These are phyloP conservation scores for Kernera saxatilis DNA, from an alignment of 345 rosid genomes.

Conservation along the genomic window DNA sequence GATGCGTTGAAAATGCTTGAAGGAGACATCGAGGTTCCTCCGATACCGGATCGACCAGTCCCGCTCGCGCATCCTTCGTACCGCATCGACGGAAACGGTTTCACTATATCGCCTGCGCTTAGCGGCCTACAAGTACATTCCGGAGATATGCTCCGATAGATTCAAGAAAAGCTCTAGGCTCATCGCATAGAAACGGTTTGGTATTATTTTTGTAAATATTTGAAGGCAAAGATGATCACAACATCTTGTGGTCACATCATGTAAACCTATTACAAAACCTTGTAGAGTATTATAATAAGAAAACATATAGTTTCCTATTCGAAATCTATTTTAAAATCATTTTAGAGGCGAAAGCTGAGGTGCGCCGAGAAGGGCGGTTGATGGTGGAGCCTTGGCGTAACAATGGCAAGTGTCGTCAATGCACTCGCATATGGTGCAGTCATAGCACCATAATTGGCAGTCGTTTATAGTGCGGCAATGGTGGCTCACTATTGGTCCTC, in stretches of 20 bases:
- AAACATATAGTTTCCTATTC: not conserved
- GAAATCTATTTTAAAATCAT: not conserved
- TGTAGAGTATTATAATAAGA: not conserved
- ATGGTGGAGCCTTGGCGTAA: too few species aligned
- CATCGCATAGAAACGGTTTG: not conserved
- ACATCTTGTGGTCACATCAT: not conserved
- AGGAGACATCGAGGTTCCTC: conserved; percentile 83
- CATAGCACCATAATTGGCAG: not conserved
- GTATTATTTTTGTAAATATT: conserved; percentile 4
- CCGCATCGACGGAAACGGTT: conserved; percentile 23
- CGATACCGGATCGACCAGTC: conserved; percentile 68
- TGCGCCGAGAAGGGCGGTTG: not conserved
- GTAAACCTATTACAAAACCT: not conserved
- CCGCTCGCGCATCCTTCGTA: conserved; percentile 35
- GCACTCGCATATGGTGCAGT: conserved; percentile 2
- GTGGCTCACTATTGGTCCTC: not conserved
- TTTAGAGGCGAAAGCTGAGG: not conserved
- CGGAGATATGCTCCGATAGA: conserved; percentile 24
- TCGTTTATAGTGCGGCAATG: not conserved
- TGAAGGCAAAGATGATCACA: not conserved
- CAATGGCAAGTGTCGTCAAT: too few species aligned
- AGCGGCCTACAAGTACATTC: conserved; percentile 23
- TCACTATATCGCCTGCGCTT: conserved; percentile 28
- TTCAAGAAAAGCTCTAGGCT: not conserved
- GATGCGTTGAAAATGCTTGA: conserved; percentile 90